A percentile compares a stretch with the other conserved stretches of the same genome.
phyloP scores from a whole-genome alignment of 768 basidiomycete species.

The Inosperma sp. region DNA sequence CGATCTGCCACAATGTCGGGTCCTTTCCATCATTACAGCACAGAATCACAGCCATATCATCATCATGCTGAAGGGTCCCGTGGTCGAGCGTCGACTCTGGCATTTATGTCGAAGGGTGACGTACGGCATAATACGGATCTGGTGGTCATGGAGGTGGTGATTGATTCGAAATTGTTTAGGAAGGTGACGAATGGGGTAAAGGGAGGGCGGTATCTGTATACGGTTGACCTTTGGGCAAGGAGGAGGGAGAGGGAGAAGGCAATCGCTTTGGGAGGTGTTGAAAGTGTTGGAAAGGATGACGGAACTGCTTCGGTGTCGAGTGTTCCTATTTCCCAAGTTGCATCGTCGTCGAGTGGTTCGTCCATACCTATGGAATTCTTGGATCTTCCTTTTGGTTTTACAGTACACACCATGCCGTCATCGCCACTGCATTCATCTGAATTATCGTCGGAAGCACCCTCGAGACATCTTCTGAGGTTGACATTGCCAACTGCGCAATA shows the following conservation, averaged over 20 bases:
- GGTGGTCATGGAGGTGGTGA: conserved; percentile 70
- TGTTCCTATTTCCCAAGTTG: neutral
- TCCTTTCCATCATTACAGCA: conserved; percentile 9
- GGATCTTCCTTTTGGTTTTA: conserved; percentile 50
- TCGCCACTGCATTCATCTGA: conserved; percentile 78
- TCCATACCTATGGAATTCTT: neutral
- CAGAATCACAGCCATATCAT: conserved; percentile 11
- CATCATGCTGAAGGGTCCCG: conserved; percentile 16
- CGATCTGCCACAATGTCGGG: conserved; percentile 30
- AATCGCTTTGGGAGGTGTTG: conserved; percentile 6
- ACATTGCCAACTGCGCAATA: conserved; percentile 81
- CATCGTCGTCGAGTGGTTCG: neutral
- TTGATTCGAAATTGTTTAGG: conserved; percentile 74
- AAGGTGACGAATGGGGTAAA: conserved; percentile 34
- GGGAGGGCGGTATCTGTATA: conserved; percentile 18
- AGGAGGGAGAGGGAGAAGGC: conserved; percentile 17
- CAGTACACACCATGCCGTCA: conserved; percentile 72
- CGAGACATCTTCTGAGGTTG: conserved; percentile 74
- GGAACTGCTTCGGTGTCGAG: neutral
- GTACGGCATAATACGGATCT: conserved; percentile 62
- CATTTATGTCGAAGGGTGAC: conserved; percentile 60
- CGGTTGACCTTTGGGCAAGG: conserved; percentile 17
- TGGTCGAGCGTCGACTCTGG: conserved; percentile 48
- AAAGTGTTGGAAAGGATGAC: neutral
- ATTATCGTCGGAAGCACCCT: conserved; percentile 45